phyloP scores from a whole-genome alignment of 208 protist species.

The Leishmania turanica region DNA sequence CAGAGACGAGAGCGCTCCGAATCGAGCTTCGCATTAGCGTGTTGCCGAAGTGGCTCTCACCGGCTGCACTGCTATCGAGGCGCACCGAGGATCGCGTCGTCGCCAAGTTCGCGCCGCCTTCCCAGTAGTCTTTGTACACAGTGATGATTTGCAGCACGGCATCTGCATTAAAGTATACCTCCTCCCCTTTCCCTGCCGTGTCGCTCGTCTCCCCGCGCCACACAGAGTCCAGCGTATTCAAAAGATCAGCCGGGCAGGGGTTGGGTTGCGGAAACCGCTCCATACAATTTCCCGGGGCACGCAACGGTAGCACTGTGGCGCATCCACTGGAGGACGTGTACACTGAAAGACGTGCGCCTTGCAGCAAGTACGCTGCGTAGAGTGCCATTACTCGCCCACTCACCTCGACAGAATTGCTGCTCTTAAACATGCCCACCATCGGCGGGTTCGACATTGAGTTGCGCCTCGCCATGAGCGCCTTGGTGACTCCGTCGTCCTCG shows the following conservation, averaged over 20 bases:
- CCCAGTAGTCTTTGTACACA: constrained; percentile 64
- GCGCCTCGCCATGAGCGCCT: constrained; percentile 42
- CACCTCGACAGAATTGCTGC: constrained; percentile 33
- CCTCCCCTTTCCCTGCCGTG: constrained; percentile 18
- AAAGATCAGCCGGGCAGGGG: constrained; percentile 66
- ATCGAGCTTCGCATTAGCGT: constrained; percentile 15
- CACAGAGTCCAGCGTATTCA: constrained; percentile 78
- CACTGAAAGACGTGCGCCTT: constrained; percentile 72
- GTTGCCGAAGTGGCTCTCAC: constrained; percentile 8
- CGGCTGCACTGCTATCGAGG: constrained; percentile 1
- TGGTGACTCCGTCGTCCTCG: constrained; percentile 75
- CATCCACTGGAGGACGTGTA: constrained; percentile 51
- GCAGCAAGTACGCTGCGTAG: constrained; percentile 72
- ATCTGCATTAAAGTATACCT: constrained; percentile 62
- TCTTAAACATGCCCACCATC: constrained; percentile 42
- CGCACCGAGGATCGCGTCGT: neutral
- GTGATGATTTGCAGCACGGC: constrained; percentile 76
- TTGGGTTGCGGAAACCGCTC: constrained; percentile 52
- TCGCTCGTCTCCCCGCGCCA: constrained; percentile 57
- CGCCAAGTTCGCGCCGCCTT: neutral
- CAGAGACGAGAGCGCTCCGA: constrained; percentile 20
- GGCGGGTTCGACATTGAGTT: constrained; percentile 29
- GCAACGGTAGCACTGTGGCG: constrained; percentile 65
- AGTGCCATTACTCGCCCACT: constrained; percentile 70
- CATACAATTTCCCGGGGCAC: constrained; percentile 48